Percentiles rank a stretch among this genome's conserved stretches.
Conservation (phyloP, 2,329 filamentous ascomycete genomes). For the Penicillium sp. region DNA sequence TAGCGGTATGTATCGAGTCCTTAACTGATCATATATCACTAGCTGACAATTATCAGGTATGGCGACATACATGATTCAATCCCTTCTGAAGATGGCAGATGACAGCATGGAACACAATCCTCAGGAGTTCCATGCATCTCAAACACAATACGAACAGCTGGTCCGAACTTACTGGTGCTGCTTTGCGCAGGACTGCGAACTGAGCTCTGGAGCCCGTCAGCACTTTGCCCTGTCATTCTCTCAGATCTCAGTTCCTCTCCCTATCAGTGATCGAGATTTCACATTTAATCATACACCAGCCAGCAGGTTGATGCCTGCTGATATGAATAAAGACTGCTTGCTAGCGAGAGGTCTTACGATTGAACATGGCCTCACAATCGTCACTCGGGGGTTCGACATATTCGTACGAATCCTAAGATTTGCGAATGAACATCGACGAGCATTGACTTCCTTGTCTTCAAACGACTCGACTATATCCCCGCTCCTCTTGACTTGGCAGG, state of each 20-base stretch:
- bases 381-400: conserved; percentile 38
- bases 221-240: conserved; percentile 39
- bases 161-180: conserved; percentile 40
- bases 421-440: conserved; percentile 36
- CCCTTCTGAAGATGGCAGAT: conserved; percentile 36
- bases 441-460: conserved; percentile 19
- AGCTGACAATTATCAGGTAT: conserved; percentile 27
- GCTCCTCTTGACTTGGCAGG: conserved; percentile 28
- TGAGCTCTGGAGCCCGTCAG: conserved; percentile 37
- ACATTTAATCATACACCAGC: conserved; percentile 29
- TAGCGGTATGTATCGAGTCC: conserved; percentile 28
- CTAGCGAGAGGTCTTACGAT: conserved; percentile 28
- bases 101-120: conserved; percentile 38
- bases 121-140: conserved; percentile 32
- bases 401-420: conserved; percentile 38
- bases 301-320: conserved; percentile 28
- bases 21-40: background rate
- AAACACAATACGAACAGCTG: conserved; percentile 37
- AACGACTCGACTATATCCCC: conserved; percentile 13
- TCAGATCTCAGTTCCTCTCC: conserved; percentile 37
- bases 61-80: conserved; percentile 41
- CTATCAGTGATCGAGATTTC: conserved; percentile 37
- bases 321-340: conserved; percentile 24
- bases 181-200: conserved; percentile 38
- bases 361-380: conserved; percentile 34